Conservation (phyloP, 108 stramenopile species). For the Heterococcus sp. region DNA sequence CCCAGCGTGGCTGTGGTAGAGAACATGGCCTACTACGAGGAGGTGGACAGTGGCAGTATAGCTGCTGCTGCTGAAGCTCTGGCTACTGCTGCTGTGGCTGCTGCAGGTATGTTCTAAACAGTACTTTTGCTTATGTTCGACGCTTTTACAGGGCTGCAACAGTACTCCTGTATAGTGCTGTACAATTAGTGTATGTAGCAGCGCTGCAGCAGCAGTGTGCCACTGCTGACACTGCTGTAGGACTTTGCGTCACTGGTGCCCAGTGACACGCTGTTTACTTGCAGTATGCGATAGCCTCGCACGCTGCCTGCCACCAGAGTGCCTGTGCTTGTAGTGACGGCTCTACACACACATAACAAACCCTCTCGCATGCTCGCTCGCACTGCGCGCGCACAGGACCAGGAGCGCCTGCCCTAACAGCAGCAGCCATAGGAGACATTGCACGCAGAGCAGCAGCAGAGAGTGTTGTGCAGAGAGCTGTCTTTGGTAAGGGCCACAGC, state of each 20-base stretch:
- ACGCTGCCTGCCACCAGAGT: neutral
- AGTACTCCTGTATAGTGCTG: neutral
- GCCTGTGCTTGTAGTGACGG: neutral
- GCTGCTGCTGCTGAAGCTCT: neutral
- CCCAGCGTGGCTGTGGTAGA: conserved; percentile 91
- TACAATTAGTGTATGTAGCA: neutral
- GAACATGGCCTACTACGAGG: conserved; percentile 79
- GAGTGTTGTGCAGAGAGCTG: neutral
- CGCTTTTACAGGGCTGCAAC: neutral
- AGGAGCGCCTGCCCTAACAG: neutral
- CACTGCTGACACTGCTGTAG: neutral
- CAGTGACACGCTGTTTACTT: too few species aligned
- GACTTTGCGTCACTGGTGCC: neutral
- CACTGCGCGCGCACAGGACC: neutral
- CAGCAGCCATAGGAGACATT: too few species aligned
- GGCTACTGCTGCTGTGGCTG: neutral
- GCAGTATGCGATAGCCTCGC: neutral
- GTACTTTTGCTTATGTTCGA: neutral
- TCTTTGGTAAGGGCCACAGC: conserved; percentile 42
- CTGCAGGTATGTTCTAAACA: neutral
- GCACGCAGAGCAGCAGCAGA: neutral
- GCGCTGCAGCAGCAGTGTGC: neutral
- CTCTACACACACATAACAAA: neutral
- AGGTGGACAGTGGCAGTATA: conserved; percentile 43
- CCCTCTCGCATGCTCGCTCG: neutral